Base-by-base conservation (phyloP, 805 yeast genomes). In the Teunomyces pallodes region DNA sequence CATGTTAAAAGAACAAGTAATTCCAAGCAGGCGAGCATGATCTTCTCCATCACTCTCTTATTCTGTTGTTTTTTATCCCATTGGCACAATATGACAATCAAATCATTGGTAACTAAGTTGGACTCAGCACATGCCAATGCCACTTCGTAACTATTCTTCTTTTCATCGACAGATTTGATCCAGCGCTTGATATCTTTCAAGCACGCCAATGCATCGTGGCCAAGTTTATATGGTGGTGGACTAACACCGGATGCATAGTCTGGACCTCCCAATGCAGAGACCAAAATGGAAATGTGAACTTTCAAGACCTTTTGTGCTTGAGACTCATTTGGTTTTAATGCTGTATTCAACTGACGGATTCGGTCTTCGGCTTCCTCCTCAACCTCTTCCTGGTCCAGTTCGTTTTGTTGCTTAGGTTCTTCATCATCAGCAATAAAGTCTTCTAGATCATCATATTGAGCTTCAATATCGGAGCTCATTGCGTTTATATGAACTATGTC, bases 221-320 rank as follows among this genome's bases (percentile, higher is more conserved):
- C 98, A 2, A 91, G 75, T 50, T 80, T 81, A 59, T 94, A 94
- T 0, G 82, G 82, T 0, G 77, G 74, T 3, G 77, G 76, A 1
- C 66, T 63, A 2, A 61, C 53, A 10, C 57, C 43, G 0, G 84
- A 71, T 1, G 84, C 67, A 42, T 84, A 80, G 65, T 91, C 97
- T 0, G 84, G 79, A 1, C 97, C 98, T 46, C 99, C 99, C 2
- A 92, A 75, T 0, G 98, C 96, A 3, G 96, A 81, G 3, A 90
- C 89, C 35, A 91, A 74, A 38, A 88, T 82, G 10, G 91, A 79
- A 29, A 92, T 85, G 64, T 89, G 90, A 0, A 94, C 88, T 53
- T 78, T 77, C 35, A 85, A 65, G 12, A 82, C 58, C 50, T 69
- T 69, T 42, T 70, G 70, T 2, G 75, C 58, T 46, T 54, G 63